Percentiles rank a stretch among this genome's conserved stretches.
phyloP scores from a whole-genome alignment of 2,329 filamentous ascomycete species.

The Hymenoscyphus albidus region DNA sequence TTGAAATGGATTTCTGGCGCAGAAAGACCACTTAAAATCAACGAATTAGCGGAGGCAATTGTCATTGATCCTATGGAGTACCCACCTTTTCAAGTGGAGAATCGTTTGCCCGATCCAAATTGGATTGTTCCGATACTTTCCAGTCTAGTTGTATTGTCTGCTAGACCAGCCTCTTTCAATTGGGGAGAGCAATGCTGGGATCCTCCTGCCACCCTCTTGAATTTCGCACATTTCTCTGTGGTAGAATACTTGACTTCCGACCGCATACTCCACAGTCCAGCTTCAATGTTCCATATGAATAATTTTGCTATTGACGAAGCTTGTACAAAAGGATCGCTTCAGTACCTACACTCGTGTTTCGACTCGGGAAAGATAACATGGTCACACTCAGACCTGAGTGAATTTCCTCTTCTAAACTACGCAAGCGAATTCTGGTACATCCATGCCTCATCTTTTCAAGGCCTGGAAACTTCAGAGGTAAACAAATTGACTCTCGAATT shows the following conservation, averaged over 20 bases:
- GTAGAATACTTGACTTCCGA: not conserved
- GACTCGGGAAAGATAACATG: not conserved
- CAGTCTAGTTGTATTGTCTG: too few species aligned
- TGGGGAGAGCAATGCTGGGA: too few species aligned
- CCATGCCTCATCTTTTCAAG: not conserved
- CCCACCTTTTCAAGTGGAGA: not conserved
- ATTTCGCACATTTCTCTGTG: not conserved
- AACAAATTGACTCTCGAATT: too few species aligned
- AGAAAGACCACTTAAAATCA: not conserved
- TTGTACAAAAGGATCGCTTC: not conserved
- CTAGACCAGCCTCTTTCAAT: too few species aligned
- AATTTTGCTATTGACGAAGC: not conserved
- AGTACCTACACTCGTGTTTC: not conserved
- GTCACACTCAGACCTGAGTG: not conserved
- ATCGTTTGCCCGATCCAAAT: constrained; percentile 1
- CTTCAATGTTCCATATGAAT: not conserved
- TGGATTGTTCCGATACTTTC: not conserved
- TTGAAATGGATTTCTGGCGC: not conserved
- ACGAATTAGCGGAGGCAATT: not conserved
- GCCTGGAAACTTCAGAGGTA: too few species aligned
- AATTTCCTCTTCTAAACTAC: not conserved
- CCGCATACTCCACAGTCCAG: not conserved
- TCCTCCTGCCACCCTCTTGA: too few species aligned
- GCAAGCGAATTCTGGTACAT: not conserved
- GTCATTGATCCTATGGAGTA: not conserved